Evolutionary conservation across 768 basidiomycete species (phyloP), one percentile per base, ranked within the genome.

Genomic region (Polyporus arcularius): DNA sequence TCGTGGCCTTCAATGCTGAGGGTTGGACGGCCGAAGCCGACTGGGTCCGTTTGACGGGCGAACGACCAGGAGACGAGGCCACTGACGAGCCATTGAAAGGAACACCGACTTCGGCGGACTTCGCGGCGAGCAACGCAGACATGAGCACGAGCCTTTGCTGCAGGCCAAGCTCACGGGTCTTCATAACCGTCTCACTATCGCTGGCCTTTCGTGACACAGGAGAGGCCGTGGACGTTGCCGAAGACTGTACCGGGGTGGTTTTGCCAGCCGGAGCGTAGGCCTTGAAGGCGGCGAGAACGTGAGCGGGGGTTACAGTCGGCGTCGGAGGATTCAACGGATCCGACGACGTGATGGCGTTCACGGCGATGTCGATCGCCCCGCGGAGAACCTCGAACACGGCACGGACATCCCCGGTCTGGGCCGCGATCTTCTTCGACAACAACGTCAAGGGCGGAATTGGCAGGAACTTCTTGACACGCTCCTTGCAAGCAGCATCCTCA

Each of bases 351-450:
- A 69, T 63, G 40, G 56, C 58, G 48, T 70, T 68, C 28, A 73
- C 75, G 0, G 87, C 85, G 14, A 87, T 73, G 65, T 92, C 89
- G 65, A 96, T 90, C 8, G 92, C 89, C 11, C 87, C 84, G 32
- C 92, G 83, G 10, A 92, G 79, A 12, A 94, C 89, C 70, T 92
- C 90, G 57, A 96, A 88, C 2, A 93, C 76, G 28, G 82, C 85
- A 42, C 93, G 80, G 9, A 94, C 90, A 67, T 96, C 93, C 15
- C 93, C 93, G 0, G 93, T 92, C 58, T 87, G 79, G 2, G 89
- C 81, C 4, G 93, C 92, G 18, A 94, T 77, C 69, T 92, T 93
- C 76, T 90, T 92, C 9, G 89, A 84, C 31, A 92, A 80, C 14
- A 94, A 78, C 40, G 81, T 85, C 39, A 94, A 72, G 3, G 90